Evolutionary conservation across 1,284 basidiomycete species (phyloP).

Genomic region (Lentinula novae-zelandiae): DNA sequence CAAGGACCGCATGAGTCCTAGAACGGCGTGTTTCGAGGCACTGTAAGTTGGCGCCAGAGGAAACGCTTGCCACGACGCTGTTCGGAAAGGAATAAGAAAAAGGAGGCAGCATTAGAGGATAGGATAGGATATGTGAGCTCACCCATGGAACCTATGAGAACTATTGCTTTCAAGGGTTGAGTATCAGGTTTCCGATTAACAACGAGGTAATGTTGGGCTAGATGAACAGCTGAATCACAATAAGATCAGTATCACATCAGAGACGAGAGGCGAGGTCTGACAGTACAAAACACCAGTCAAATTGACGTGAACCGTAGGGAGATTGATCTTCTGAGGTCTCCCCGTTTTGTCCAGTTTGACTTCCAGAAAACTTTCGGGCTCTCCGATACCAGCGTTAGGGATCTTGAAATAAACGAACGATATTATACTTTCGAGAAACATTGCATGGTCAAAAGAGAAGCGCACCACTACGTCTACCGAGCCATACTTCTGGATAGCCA

Average conservation of each 20-base stretch:
- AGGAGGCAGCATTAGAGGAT: not conserved
- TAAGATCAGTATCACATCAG: too few species aligned
- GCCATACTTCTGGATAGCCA: conserved; percentile 41
- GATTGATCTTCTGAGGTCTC: conserved; percentile 30
- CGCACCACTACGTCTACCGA: conserved; percentile 43
- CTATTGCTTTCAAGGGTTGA: conserved; percentile 40
- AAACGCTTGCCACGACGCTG: conserved; percentile 50
- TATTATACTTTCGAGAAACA: not conserved
- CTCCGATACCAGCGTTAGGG: conserved; percentile 53
- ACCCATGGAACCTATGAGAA: conserved; percentile 57
- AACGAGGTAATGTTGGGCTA: conserved; percentile 45
- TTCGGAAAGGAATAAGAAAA: not conserved
- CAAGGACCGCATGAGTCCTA: conserved; percentile 53
- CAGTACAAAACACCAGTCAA: conserved; percentile 49
- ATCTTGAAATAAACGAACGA: conserved; percentile 30
- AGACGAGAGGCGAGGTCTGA: conserved; percentile 20
- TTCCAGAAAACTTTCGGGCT: conserved; percentile 33
- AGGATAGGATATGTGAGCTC: conserved; percentile 11
- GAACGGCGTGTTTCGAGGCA: conserved; percentile 48
- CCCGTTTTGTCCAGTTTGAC: conserved; percentile 32
- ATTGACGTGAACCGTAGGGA: conserved; percentile 50
- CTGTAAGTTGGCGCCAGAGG: conserved; percentile 43
- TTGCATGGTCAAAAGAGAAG: not conserved
- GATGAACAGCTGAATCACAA: conserved; percentile 18
- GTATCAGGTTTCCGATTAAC: conserved; percentile 26